These are phyloP conservation scores for Globisporangium carolinianum DNA, from an alignment of 352 stramenopile genomes.

Conservation along the genomic window DNA sequence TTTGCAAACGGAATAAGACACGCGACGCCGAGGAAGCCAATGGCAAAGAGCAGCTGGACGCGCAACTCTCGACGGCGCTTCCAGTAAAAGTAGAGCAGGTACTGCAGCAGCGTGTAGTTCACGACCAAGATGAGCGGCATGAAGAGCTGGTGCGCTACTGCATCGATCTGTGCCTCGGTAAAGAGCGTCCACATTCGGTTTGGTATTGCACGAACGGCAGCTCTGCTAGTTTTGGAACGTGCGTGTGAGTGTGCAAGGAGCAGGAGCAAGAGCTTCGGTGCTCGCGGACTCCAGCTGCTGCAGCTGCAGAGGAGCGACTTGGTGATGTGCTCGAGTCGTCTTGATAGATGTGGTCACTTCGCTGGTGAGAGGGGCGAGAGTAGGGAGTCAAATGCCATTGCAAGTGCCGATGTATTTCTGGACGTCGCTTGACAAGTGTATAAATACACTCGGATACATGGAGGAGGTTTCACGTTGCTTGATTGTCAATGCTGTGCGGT, in stretches of 20 bases:
- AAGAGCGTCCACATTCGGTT: background rate
- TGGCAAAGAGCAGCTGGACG: background rate
- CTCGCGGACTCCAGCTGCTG: too few species aligned
- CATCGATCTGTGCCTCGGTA: background rate
- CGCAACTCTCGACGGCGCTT: constrained; percentile 9
- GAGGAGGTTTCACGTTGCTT: too few species aligned
- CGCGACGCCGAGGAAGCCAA: constrained; percentile 6
- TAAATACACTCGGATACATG: too few species aligned
- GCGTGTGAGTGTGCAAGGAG: background rate
- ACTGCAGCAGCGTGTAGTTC: constrained; percentile 34
- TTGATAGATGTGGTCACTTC: too few species aligned
- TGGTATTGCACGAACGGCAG: background rate
- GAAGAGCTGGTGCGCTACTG: constrained; percentile 8
- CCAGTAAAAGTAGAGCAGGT: constrained; percentile 26
- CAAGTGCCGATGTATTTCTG: too few species aligned
- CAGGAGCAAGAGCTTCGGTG: background rate
- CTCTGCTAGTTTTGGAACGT: too few species aligned
- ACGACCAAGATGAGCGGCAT: constrained; percentile 26
- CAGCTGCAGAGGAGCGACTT: too few species aligned
- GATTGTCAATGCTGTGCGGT: too few species aligned
- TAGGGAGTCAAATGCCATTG: too few species aligned
- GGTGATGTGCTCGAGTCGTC: too few species aligned
- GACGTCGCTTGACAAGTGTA: too few species aligned
- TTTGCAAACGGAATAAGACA: constrained; percentile 17
- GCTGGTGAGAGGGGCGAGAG: too few species aligned